phyloP scores from a whole-genome alignment of 2,329 filamentous ascomycete species.

The Arthrobotrys musiformis region DNA sequence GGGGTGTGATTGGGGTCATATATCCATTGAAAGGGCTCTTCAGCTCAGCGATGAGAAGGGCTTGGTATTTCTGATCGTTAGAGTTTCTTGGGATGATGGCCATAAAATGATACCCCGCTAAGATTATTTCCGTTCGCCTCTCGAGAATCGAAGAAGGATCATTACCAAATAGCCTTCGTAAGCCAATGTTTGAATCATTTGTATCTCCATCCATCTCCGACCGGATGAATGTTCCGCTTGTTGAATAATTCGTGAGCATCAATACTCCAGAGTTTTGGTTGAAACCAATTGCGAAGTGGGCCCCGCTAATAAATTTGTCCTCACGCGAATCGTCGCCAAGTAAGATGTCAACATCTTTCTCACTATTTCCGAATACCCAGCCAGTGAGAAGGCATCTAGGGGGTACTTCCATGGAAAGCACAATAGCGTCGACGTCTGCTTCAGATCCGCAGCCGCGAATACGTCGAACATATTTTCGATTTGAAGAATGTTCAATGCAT shows the following conservation, averaged over 20 bases:
- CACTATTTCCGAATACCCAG: not conserved
- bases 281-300: not conserved
- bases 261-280: not conserved
- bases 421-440: not conserved
- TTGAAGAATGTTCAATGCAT: not conserved
- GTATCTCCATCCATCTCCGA: too few species aligned
- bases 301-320: too few species aligned
- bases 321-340: not conserved
- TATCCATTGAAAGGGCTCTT: not conserved
- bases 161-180: too few species aligned
- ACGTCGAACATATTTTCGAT: not conserved
- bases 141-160: not conserved
- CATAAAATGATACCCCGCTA: too few species aligned
- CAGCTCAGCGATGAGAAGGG: not conserved
- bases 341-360: not conserved
- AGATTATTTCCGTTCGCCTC: not conserved
- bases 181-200: not conserved
- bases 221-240: not conserved
- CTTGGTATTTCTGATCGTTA: not conserved
- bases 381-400: not conserved
- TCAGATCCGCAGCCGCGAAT: not conserved
- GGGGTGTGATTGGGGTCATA: not conserved
- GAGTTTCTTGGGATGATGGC: not conserved
- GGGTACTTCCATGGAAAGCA: not conserved
- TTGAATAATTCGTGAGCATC: not conserved